Evolutionary conservation across 2,329 filamentous ascomycete genomes (phyloP), one percentile per base, ranked within the genome.

Genomic region (Coniochaeta sp.): DNA sequence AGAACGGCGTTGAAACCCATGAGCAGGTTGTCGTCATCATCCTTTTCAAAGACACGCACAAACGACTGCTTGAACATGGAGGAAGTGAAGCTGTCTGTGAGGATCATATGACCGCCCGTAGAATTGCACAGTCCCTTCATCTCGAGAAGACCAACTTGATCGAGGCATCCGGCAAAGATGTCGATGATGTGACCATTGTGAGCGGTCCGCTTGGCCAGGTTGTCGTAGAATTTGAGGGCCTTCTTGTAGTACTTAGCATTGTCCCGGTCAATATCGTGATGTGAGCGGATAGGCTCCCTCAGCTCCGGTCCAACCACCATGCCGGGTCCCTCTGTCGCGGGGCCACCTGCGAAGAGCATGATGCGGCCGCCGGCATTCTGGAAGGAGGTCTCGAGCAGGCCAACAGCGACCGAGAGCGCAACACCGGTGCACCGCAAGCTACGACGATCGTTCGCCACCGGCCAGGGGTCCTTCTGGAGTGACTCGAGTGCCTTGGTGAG

Each of bases 241-340:
- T 99, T 99, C 82, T 99, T 99, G 79, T 96, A 98, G 77, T 98
- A 97, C 76, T 99, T 99, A 78, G 96, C 96, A 73, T 97, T 97
- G 75, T 99, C 95, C 61, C 93, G 87, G 73, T 99, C 95, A 74
- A 99, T 99, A 70, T 99, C 95, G 75, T 99, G 95, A 77, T 99
- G 95, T 47, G 93, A 98, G 71, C 95, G 89, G 65, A 99, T 98
- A 10, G 96, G 92, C 73, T 99, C 95, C 73, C 93, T 89, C 65
- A 99, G 80, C 76, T 99, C 95, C 26, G 95, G 91, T 2, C 93
- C 93, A 71, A 99, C 95, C 34, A 99, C 95, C 84, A 96, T 92
- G 62, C 95, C 95, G 12, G 95, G 95, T 1, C 95, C 95, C 75
- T 99, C 95, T 0, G 95, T 99, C 44, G 93, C 92, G 58, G 95